Base-by-base conservation (phyloP, 768 basidiomycete species). In the Suillus subaureus region DNA sequence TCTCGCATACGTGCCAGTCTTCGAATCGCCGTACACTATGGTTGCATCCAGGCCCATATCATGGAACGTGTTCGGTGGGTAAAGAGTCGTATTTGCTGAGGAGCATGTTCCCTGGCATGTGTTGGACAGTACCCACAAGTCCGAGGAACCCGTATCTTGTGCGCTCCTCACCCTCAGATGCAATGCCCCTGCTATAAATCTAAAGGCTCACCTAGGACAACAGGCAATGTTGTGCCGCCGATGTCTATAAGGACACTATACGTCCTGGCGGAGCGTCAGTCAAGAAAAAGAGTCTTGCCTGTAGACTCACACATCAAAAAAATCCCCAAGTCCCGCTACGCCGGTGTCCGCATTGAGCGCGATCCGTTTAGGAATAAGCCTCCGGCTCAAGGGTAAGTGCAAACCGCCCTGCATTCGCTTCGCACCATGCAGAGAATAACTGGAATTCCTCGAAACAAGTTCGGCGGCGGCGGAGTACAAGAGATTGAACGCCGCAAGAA, bases 111-210 rank as follows among this genome's bases (percentile, higher is more conserved):
- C 68, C 12, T 74, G 75, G 72, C 89, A 92, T 0, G 81, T 76
- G 60, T 87, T 82, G 0, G 89, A 89, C 33, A 88, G 75, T 12
- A 89, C 82, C 92, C 92, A 93, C 6, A 92, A 73, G 70, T 93
- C 91, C 6, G 91, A 87, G 3, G 91, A 93, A 52, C 91, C 91
- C 2, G 90, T 91, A 68, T 93, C 91, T 90, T 62, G 6, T 52
- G n/a, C 18, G 63, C 33, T 31, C 45, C 33, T 39, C 31, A 39
- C 26, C n/a, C 47, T 42, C 11, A 23, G 47, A 61, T 21, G 31
- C 8, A 54, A 5, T 28, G 39, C 5, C 28, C 18, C 7, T 12
- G 33, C 21, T 21, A 18, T 12, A 28, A 3, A 13, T 13, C 6
- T 28, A 1, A 18, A 26, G 6, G 68, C 81, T 63, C 66, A 90